phyloP scores from a whole-genome alignment of 2,329 filamentous ascomycete species.

The Penicillium sumatraense region DNA sequence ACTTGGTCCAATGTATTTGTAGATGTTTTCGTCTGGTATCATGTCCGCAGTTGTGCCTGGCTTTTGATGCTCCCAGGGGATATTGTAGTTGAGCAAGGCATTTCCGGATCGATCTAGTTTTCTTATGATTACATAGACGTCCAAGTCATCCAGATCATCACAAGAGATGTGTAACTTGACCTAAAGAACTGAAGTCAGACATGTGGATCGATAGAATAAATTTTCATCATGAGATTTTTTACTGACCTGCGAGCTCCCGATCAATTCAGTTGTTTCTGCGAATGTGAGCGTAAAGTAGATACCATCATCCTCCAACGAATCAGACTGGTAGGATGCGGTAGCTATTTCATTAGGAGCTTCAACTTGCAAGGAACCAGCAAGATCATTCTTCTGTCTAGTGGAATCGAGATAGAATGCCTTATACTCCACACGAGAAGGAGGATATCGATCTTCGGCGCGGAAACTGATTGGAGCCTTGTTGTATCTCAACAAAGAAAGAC shows the following conservation, averaged over 20 bases:
- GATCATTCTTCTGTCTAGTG: too few relatives aligned
- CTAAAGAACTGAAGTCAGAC: neutral
- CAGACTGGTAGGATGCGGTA: constrained; percentile 12
- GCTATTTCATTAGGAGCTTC: neutral
- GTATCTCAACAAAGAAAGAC: constrained; percentile 41
- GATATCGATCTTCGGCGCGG: constrained; percentile 36
- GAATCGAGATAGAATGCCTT: constrained; percentile 26
- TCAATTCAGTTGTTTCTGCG: constrained; percentile 39
- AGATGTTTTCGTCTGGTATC: constrained; percentile 27
- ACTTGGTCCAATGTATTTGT: constrained; percentile 17
- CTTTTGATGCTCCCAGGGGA: constrained; percentile 35
- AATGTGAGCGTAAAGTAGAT: constrained; percentile 47
- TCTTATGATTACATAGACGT: constrained; percentile 49
- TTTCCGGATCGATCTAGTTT: constrained; percentile 50
- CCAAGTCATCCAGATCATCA: constrained; percentile 47
- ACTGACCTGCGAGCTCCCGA: constrained; percentile 50
- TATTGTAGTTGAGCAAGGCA: constrained; percentile 45
- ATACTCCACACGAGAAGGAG: constrained; percentile 34
- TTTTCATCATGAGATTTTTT: neutral
- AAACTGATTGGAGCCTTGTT: constrained; percentile 20
- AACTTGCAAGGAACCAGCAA: constrained; percentile 10
- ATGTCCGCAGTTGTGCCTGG: constrained; percentile 25
- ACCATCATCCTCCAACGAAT: constrained; percentile 34
- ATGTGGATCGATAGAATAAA: too few relatives aligned
- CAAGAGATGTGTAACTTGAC: constrained; percentile 49